These are phyloP conservation scores for Cutaneotrichosporon mucoides DNA, from an alignment of 1,284 basidiomycete genomes.

Conservation along the genomic window DNA sequence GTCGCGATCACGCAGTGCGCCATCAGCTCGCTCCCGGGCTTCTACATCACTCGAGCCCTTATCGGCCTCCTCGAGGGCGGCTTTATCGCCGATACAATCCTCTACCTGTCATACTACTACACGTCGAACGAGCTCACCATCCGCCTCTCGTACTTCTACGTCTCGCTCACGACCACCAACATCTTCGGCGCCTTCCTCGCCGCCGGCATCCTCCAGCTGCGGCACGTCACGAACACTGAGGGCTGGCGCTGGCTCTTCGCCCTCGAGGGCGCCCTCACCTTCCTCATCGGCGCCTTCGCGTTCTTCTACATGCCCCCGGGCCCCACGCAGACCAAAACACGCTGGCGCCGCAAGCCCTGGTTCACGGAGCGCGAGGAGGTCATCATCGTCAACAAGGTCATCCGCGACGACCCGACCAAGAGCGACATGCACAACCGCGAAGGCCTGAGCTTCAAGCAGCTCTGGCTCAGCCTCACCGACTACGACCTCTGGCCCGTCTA, in stretches of 20 bases:
- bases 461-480: slow-evolving; percentile 39
- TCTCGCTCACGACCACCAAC: slow-evolving; percentile 26
- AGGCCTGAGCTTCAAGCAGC: slow-evolving; percentile 29
- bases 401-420: slow-evolving; percentile 52
- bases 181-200: slow-evolving; percentile 40
- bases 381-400: slow-evolving; percentile 51
- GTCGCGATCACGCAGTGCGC: slow-evolving; percentile 36
- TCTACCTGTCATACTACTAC: slow-evolving; percentile 50
- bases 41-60: slow-evolving; percentile 34
- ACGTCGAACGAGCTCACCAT: slow-evolving; percentile 29
- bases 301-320: slow-evolving; percentile 42
- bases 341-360: slow-evolving; percentile 39
- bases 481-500: slow-evolving; percentile 51
- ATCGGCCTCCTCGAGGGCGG: slow-evolving; percentile 47
- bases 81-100: slow-evolving; percentile 48
- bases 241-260: slow-evolving; percentile 46
- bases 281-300: slow-evolving; percentile 39
- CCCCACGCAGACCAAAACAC: slow-evolving; percentile 41
- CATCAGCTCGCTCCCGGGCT: slow-evolving; percentile 28
- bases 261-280: slow-evolving; percentile 40
- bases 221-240: slow-evolving; percentile 30
- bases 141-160: slow-evolving; percentile 48
- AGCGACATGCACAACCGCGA: slow-evolving; percentile 51
- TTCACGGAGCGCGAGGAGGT: slow-evolving; percentile 51
- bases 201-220: slow-evolving; percentile 40